Evolutionary conservation across 169 alveolate species (phyloP).

Genomic region (Plasmodium vivax): DNA sequence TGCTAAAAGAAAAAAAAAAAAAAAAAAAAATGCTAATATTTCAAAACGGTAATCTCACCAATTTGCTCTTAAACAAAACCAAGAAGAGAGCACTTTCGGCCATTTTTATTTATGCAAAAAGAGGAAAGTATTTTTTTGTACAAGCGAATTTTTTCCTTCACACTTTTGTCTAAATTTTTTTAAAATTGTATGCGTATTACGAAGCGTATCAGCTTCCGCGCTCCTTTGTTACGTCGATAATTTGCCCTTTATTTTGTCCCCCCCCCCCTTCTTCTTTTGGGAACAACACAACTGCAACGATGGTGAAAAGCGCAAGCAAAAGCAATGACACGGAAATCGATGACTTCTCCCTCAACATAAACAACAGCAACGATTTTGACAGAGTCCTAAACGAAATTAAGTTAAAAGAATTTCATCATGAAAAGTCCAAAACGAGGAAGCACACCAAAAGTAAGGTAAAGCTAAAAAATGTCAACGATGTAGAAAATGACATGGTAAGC

Average conservation of each 20-base stretch:
- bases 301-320: conserved; percentile 24
- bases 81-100: not conserved
- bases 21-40: not conserved
- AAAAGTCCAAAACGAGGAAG: conserved; percentile 5
- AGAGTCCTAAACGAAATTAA: conserved; percentile 52
- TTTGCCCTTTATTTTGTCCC: not conserved
- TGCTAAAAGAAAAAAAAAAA: not conserved
- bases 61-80: not conserved
- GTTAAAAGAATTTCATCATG: conserved; percentile 11
- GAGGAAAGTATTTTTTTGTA: not conserved
- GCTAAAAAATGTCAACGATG: not conserved
- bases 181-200: not conserved
- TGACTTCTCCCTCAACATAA: conserved; percentile 36
- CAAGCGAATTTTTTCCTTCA: not conserved
- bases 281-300: not conserved
- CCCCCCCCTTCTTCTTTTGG: not conserved
- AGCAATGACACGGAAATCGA: conserved; percentile 8
- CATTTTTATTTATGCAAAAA: not conserved
- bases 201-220: not conserved
- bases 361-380: conserved; percentile 58
- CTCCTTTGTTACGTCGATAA: not conserved
- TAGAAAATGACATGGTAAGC: not conserved
- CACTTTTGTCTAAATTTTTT: conserved; percentile 12
- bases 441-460: not conserved
- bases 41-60: not conserved